Base-by-base conservation (phyloP, 257 asterid species). In the Jacaranda copaia region DNA sequence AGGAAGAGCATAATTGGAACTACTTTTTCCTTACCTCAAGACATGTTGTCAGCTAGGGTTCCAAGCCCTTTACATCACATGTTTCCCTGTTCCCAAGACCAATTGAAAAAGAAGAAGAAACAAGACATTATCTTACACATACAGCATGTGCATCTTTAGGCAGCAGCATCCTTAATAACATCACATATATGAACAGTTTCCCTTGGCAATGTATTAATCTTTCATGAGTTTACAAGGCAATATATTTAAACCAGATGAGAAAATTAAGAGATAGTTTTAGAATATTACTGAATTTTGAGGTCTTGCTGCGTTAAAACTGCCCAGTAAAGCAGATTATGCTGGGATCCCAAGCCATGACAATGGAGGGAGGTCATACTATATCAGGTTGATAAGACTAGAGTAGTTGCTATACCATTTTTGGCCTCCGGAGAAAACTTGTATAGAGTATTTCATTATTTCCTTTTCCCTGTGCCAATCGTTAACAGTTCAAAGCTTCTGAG, bases 401-500 rank as follows among this genome's bases (percentile, higher is more conserved):
- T 20, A 42, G 36, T 64, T 18, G 18, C 35, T 60, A 25, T 43
- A 59, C 25, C 79, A 51, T 53, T 68, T 43, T 25, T 13, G 3
- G 20, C 19, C 19, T 42, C 48, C 42, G 15, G 70, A 46, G 64
- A 72, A 76, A 42, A 79, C 68, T 51, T 59, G 76, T 6, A 45
- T 64, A 35, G 38, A 69, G 46, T 3, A 11, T 56, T 36, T 66
- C 43, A 62, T 77, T 74, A 92, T 84, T 92, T 92, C 87, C 96
- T 92, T 75, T 84, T 88, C 51, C 93, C 96, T 0, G 91, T 56
- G 82, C 98, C 97, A 43, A 93, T 91, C 15, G 94, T 88, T 53
- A 93, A 83, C 67, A 91, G 88, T 84, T 93, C 97, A 40, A 93
- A 93, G 91, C 97, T 89, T 73, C 92, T 76, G 6, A 93, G 93